Percentiles rank a stretch among this genome's conserved stretches.
phyloP scores from a whole-genome alignment of 306 rosid species.

The Calophaca sinica region DNA sequence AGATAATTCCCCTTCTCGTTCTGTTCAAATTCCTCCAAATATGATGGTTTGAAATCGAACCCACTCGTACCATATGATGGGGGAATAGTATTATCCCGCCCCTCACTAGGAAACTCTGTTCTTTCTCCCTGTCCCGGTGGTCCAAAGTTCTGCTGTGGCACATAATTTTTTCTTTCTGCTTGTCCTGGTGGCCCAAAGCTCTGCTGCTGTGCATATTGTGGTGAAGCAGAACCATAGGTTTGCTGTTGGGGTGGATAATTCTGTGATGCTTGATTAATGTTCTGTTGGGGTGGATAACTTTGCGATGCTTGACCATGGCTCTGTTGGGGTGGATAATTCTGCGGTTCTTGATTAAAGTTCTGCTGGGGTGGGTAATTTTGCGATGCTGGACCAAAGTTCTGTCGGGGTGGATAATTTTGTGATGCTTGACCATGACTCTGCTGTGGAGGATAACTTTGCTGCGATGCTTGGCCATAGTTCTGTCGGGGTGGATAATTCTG shows the following conservation, averaged over 20 bases:
- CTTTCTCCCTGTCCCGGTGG: conserved; percentile 59
- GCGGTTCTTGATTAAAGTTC: conserved; percentile 44
- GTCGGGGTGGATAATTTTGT: conserved; percentile 46
- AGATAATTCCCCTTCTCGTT: conserved; percentile 26
- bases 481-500: conserved; percentile 32
- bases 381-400: conserved; percentile 50
- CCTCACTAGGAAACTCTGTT: conserved; percentile 53
- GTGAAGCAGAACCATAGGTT: conserved; percentile 48
- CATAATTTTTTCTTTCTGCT: conserved; percentile 46
- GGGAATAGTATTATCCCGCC: conserved; percentile 41
- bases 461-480: conserved; percentile 46
- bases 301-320: conserved; percentile 51
- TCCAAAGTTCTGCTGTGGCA: conserved; percentile 54
- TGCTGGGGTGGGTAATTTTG: conserved; percentile 39
- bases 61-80: conserved; percentile 40
- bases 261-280: conserved; percentile 50
- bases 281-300: conserved; percentile 44
- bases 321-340: conserved; percentile 47
- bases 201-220: conserved; percentile 47
- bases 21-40: conserved; percentile 62
- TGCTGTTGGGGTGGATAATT: conserved; percentile 46
- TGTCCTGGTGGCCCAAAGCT: conserved; percentile 51
- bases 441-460: conserved; percentile 48
- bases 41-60: conserved; percentile 59
- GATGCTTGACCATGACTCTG: conserved; percentile 52